Evolutionary conservation across 2,329 filamentous ascomycete species (phyloP), one percentile per base, ranked within the genome.

Genomic region (Paecilomyces dactylethromorphus): DNA sequence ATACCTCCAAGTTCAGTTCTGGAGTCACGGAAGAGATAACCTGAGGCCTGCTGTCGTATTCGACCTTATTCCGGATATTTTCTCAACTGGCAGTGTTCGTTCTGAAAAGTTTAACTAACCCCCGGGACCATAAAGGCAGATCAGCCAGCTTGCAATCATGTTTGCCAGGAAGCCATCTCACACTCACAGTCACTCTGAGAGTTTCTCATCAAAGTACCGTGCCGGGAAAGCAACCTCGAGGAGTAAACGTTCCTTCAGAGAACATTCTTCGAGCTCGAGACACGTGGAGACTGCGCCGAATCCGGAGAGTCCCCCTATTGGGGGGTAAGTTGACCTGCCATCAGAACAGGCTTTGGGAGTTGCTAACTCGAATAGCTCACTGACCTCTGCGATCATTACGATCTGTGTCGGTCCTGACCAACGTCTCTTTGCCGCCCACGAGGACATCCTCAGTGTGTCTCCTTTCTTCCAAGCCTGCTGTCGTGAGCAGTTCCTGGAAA

Each of bases 401-500:
- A 83, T 95, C 62, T 84, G 89, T 66, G 85, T 95, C 66, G 91
- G 91, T n/a, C 82, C 82, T 4, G 88, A 92, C 65, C 87, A 92
- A 73, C 86, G 92, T 22, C 87, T 96, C 65, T 97, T 97, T 70
- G 92, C 92, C 39, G 91, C 91, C 6, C 92, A 96, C 74, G 90
- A 96, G 79, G 89, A 94, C 65, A 84, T 96, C 61, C 86, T 97
- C 60, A 84, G 82, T 71, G 79, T 83, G 58, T 94, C 91, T 11
- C 86, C 91, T 7, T 96, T 88, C 82, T 96, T 97, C 76, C 81
- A 85, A 61, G 78, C 84, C 55, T 81, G 82, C 51, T 84, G 87
- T 63, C 81, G 82, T 58, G 81, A 81, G 63, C 84, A 88, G 68
- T 88, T 84, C 79, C 82, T 85, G 76, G 83, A 83, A 60, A 71